Percentiles rank a stretch among this genome's conserved stretches.
Evolutionary conservation across 2,329 filamentous ascomycete genomes (phyloP).

Genomic region (Cercospora zeina): DNA sequence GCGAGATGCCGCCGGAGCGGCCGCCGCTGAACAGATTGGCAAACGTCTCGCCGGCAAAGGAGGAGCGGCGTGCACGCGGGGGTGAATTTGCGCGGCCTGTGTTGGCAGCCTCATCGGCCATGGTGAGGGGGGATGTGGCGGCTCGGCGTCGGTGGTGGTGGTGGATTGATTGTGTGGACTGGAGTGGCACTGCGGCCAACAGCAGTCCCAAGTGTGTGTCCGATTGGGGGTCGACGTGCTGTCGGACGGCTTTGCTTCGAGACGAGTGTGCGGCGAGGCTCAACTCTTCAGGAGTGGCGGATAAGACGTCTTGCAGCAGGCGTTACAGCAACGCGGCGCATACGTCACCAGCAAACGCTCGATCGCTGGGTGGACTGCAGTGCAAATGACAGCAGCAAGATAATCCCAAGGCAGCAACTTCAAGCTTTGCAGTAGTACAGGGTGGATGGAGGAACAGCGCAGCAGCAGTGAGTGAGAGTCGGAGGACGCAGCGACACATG

Average conservation of each 20-base stretch:
- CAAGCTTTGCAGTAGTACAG: not conserved
- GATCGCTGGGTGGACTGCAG: constrained; percentile 12
- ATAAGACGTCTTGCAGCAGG: not conserved
- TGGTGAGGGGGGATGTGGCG: constrained; percentile 10
- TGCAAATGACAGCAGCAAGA: not conserved
- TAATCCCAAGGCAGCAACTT: not conserved
- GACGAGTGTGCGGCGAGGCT: not conserved
- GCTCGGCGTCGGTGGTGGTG: not conserved
- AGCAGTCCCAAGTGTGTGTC: constrained; percentile 15
- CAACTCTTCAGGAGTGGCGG: not conserved
- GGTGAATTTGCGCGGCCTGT: constrained; percentile 15
- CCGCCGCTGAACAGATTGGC: constrained; percentile 51
- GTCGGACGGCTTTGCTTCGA: not conserved
- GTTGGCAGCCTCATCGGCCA: constrained; percentile 28
- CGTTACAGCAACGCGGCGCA: not conserved
- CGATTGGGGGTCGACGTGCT: not conserved
- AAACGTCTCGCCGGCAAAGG: constrained; percentile 52
- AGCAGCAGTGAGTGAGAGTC: not conserved
- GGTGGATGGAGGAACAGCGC: not conserved
- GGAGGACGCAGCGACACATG: not conserved
- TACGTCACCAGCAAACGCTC: constrained; percentile 5
- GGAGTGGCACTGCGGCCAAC: constrained; percentile 20
- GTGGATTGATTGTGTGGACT: constrained; percentile 7
- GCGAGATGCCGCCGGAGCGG: constrained; percentile 30
- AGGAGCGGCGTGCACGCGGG: constrained; percentile 47